Percentiles rank a stretch among this genome's conserved stretches.
phyloP scores from a whole-genome alignment of 108 stramenopile species.

The Craspedostauros australis region DNA sequence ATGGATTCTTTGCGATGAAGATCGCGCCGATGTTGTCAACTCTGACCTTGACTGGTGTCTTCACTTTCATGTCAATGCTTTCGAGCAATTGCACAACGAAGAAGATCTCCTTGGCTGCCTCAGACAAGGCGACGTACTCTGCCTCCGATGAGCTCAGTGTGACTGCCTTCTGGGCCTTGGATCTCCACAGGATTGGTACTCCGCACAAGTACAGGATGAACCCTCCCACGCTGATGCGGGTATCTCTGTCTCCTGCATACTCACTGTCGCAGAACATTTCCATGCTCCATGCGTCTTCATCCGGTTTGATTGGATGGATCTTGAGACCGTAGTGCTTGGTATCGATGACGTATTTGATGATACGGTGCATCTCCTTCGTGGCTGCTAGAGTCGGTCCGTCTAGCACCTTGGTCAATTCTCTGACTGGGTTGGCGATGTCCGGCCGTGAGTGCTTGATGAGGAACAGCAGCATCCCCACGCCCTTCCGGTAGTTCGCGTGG shows the following conservation, averaged over 20 bases:
- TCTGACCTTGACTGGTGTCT: slow-evolving; percentile 18
- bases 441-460: slow-evolving; percentile 21
- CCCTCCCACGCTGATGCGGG: slow-evolving; percentile 8
- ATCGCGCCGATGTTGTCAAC: slow-evolving; percentile 34
- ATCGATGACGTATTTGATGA: slow-evolving; percentile 11
- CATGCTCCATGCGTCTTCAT: not conserved
- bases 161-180: slow-evolving; percentile 2
- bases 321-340: not conserved
- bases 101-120: slow-evolving; percentile 12
- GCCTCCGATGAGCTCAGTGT: slow-evolving; percentile 18
- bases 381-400: not conserved
- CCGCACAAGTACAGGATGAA: slow-evolving; percentile 6
- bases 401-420: slow-evolving; percentile 21
- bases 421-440: slow-evolving; percentile 26
- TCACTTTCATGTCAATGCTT: slow-evolving; percentile 10
- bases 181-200: slow-evolving; percentile 14
- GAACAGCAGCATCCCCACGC: slow-evolving; percentile 22
- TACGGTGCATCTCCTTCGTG: slow-evolving; percentile 2
- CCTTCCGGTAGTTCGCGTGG: slow-evolving; percentile 10
- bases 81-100: slow-evolving; percentile 8
- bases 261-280: slow-evolving; percentile 13
- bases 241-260: slow-evolving; percentile 17
- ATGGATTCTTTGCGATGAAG: slow-evolving; percentile 16
- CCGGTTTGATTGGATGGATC: not conserved
- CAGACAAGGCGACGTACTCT: slow-evolving; percentile 12